These are phyloP conservation scores for Acanthamoeba healyi DNA, from an alignment of 208 protist species.

Conservation along the genomic window DNA sequence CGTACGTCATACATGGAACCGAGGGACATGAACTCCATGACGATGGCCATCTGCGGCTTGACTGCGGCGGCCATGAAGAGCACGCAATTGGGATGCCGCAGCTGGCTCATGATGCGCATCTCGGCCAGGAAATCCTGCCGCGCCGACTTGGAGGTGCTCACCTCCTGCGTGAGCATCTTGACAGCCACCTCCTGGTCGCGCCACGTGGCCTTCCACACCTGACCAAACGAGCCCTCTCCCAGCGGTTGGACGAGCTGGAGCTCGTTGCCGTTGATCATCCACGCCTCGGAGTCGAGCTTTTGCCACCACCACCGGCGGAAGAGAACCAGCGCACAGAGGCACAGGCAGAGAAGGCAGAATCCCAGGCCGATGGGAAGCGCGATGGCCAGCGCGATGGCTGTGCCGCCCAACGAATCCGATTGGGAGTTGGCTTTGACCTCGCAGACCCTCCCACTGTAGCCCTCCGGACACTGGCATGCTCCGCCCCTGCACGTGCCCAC, in stretches of 20 bases:
- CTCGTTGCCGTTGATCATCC: conserved; percentile 60
- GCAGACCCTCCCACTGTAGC: neutral
- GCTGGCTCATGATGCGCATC: conserved; percentile 80
- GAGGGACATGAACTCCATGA: conserved; percentile 72
- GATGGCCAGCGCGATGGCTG: conserved; percentile 18
- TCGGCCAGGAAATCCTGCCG: conserved; percentile 78
- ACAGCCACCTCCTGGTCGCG: conserved; percentile 55
- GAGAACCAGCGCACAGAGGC: neutral
- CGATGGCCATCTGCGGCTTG: conserved; percentile 32
- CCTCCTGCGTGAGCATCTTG: conserved; percentile 75
- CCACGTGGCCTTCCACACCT: conserved; percentile 50
- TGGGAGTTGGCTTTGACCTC: neutral
- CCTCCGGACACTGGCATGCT: neutral
- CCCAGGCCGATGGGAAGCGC: neutral
- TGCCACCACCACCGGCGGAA: neutral
- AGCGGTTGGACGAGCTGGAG: neutral
- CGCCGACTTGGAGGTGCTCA: neutral
- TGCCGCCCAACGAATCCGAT: neutral
- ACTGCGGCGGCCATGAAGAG: conserved; percentile 82
- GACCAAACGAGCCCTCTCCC: conserved; percentile 52
- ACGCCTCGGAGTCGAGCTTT: neutral
- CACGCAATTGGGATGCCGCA: conserved; percentile 82
- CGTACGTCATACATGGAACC: conserved; percentile 65
- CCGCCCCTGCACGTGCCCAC: conserved; percentile 28
- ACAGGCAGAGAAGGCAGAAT: neutral